phyloP scores from a whole-genome alignment of 2,329 filamentous ascomycete species.

The Paraphoma chrysanthemicola region DNA sequence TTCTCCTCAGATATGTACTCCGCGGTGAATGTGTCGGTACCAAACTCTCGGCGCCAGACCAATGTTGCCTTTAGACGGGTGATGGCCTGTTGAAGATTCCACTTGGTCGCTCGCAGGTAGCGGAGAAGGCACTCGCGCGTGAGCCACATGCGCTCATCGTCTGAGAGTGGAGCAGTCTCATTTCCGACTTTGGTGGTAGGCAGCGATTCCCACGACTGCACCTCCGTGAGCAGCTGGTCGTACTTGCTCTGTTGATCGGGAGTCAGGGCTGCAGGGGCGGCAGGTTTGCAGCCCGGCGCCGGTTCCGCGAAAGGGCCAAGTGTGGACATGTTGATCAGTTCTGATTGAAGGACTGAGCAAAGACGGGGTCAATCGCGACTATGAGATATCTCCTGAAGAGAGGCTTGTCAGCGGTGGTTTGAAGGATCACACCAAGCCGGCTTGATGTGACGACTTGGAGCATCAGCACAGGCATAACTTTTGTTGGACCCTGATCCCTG shows the following conservation, averaged over 20 bases:
- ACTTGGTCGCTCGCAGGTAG: slow-evolving; percentile 93
- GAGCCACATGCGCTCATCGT: slow-evolving; percentile 86
- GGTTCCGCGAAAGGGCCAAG: slow-evolving; percentile 44
- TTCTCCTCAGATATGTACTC: slow-evolving; percentile 94
- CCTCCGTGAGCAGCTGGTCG: slow-evolving; percentile 73
- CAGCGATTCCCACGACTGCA: slow-evolving; percentile 74
- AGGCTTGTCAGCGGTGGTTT: not conserved
- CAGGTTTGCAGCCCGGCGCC: slow-evolving; percentile 62
- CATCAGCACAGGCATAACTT: slow-evolving; percentile 14
- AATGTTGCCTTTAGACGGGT: slow-evolving; percentile 83
- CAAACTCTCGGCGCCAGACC: slow-evolving; percentile 90
- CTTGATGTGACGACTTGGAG: slow-evolving; percentile 8
- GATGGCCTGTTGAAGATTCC: slow-evolving; percentile 74
- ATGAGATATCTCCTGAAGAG: not conserved
- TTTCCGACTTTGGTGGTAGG: slow-evolving; percentile 67
- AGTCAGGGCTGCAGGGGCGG: slow-evolving; percentile 67
- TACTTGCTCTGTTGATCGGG: slow-evolving; percentile 84
- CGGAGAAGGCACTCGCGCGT: slow-evolving; percentile 90
- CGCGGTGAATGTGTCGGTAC: slow-evolving; percentile 73
- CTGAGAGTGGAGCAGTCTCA: slow-evolving; percentile 70
- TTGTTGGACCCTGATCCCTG: slow-evolving; percentile 22
- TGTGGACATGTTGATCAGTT: slow-evolving; percentile 23
- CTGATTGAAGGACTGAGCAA: too few relatives aligned
- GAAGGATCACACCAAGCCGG: slow-evolving; percentile 5
- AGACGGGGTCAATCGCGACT: too few relatives aligned